Evolutionary conservation across 176 grass and related monocot genomes (phyloP).

Genomic region (Triticum aestivum): DNA sequence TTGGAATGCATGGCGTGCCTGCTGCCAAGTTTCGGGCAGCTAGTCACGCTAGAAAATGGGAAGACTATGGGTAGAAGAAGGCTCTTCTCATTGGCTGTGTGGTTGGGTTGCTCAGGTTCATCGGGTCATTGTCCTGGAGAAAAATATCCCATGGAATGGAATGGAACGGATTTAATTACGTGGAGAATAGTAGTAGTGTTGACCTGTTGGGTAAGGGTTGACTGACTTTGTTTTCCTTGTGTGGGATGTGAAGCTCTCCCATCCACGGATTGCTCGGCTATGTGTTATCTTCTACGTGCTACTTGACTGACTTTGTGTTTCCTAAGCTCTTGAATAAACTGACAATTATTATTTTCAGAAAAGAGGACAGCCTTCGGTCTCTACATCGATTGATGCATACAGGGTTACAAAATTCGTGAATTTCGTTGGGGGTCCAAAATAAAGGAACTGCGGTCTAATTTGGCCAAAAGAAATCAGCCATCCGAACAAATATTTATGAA

Average conservation of each 20-base stretch:
- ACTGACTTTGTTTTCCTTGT: neutral
- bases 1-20: neutral
- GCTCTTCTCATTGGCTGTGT: neutral
- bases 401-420: too few species aligned
- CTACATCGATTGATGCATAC: too few species aligned
- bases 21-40: neutral
- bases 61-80: constrained; percentile 10
- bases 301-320: too few species aligned
- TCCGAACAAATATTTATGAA: too few species aligned
- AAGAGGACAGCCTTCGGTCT: too few species aligned
- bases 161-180: neutral
- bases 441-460: too few species aligned
- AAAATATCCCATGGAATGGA: neutral
- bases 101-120: neutral
- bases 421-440: too few species aligned
- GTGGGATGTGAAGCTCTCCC: neutral
- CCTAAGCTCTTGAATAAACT: too few species aligned
- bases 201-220: neutral
- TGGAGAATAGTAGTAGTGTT: neutral
- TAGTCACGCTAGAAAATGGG: neutral
- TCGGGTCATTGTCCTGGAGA: constrained; percentile 20
- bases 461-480: too few species aligned
- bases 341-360: too few species aligned
- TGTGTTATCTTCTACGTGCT: too few species aligned
- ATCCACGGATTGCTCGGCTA: neutral